Evolutionary conservation across 2,329 filamentous ascomycete genomes (phyloP).

Genomic region (Chlorencoelia australis): DNA sequence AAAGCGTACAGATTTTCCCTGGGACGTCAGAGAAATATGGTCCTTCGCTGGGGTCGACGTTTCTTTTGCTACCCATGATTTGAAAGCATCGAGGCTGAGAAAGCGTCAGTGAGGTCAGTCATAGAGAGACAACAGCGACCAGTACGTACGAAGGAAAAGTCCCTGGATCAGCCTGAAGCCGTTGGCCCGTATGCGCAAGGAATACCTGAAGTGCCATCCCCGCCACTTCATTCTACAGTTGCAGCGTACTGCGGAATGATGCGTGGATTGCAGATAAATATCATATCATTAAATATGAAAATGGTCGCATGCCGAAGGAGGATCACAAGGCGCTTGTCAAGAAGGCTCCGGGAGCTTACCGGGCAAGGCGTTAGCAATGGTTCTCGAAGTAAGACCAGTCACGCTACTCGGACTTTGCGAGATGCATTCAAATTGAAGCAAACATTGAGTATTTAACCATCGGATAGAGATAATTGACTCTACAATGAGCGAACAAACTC

Average conservation of each 20-base stretch:
- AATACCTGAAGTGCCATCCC: conserved; percentile 84
- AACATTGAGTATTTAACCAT: background rate
- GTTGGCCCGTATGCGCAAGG: conserved; percentile 87
- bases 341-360: too few relatives aligned
- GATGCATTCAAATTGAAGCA: too few relatives aligned
- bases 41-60: conserved; percentile 64
- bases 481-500: conserved; percentile 3
- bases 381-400: too few relatives aligned
- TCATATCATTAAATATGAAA: too few relatives aligned
- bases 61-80: conserved; percentile 66
- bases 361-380: too few relatives aligned
- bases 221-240: conserved; percentile 22
- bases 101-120: conserved; percentile 5
- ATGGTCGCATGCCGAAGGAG: conserved; percentile 19
- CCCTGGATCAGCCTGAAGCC: conserved; percentile 66
- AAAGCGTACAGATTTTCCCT: conserved; percentile 42
- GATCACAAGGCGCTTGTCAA: conserved; percentile 5
- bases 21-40: conserved; percentile 78
- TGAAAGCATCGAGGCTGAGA: conserved; percentile 66
- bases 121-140: conserved; percentile 2
- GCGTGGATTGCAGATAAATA: too few relatives aligned
- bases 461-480: background rate
- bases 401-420: too few relatives aligned
- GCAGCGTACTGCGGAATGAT: conserved; percentile 15
- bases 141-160: conserved; percentile 66